Evolutionary conservation across 164 flowering plant species (phyloP).

Genomic region (Piper betle): DNA sequence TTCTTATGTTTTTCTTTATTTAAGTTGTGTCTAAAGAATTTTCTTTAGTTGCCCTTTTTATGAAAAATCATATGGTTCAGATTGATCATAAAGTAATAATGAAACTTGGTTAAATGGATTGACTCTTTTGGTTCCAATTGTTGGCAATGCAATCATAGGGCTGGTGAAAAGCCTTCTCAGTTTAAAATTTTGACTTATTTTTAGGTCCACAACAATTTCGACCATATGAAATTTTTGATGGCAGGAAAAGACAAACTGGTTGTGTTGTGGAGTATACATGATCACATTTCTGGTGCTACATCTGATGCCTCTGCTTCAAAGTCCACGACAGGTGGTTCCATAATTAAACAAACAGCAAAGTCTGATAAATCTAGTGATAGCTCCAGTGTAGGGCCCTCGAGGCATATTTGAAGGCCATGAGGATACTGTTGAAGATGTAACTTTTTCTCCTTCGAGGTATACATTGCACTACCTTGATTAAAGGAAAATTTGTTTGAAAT

Average conservation of each 20-base stretch:
- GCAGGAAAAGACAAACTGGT: conserved; percentile 93
- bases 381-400: conserved; percentile 61
- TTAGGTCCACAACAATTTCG: too few relatives aligned
- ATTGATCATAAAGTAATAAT: too few relatives aligned
- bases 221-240: conserved; percentile 2
- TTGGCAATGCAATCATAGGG: too few relatives aligned
- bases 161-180: too few relatives aligned
- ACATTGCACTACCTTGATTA: conserved; percentile 2
- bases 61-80: too few relatives aligned
- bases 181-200: too few relatives aligned
- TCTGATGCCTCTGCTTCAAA: conserved; percentile 38
- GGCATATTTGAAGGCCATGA: conserved; percentile 75
- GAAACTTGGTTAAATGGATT: too few relatives aligned
- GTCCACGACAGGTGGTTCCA: conserved; percentile 40
- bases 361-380: conserved; percentile 38
- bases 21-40: too few relatives aligned
- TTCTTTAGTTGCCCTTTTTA: too few relatives aligned
- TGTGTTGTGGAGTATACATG: conserved; percentile 92
- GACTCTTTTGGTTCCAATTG: too few relatives aligned
- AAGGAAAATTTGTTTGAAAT: too few relatives aligned
- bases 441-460: conserved; percentile 95
- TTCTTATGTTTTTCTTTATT: too few relatives aligned
- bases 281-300: conserved; percentile 61
- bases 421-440: conserved; percentile 97
- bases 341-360: conserved; percentile 34